Evolutionary conservation across 2,329 filamentous ascomycete species (phyloP).

Genomic region (Microdochium trichocladiopsis): DNA sequence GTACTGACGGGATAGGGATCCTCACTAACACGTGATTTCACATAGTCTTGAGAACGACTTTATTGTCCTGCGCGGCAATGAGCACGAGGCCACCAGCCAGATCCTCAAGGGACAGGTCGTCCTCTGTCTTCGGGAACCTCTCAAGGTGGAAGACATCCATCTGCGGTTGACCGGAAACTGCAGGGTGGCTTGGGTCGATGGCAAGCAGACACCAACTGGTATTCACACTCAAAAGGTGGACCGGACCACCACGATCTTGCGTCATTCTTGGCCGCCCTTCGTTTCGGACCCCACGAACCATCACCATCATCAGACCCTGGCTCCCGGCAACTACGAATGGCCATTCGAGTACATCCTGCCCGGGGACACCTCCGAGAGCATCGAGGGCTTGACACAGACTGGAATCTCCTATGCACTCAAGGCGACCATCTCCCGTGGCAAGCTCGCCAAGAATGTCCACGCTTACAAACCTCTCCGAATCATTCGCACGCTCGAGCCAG

Average conservation of each 20-base stretch:
- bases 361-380: conserved; percentile 71
- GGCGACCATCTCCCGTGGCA: conserved; percentile 79
- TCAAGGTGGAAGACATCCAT: conserved; percentile 68
- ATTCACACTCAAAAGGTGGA: conserved; percentile 54
- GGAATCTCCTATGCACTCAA: conserved; percentile 88
- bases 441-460: conserved; percentile 80
- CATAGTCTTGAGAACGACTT: conserved; percentile 69
- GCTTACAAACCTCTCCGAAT: conserved; percentile 73
- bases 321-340: conserved; percentile 76
- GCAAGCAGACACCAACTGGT: conserved; percentile 41
- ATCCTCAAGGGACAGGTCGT: conserved; percentile 68
- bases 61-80: conserved; percentile 68
- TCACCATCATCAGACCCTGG: conserved; percentile 51
- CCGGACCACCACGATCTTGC: conserved; percentile 52
- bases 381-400: conserved; percentile 81
- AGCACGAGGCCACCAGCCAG: conserved; percentile 70
- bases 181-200: conserved; percentile 55
- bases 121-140: conserved; percentile 60
- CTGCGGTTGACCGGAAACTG: conserved; percentile 65
- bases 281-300: conserved; percentile 47
- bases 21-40: conserved; percentile 1
- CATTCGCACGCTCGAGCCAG: conserved; percentile 69
- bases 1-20: conserved; percentile 1
- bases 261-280: conserved; percentile 64
- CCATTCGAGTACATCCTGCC: conserved; percentile 71